Conservation (phyloP, 2,329 filamentous ascomycete genomes). For the Alternaria atra region DNA sequence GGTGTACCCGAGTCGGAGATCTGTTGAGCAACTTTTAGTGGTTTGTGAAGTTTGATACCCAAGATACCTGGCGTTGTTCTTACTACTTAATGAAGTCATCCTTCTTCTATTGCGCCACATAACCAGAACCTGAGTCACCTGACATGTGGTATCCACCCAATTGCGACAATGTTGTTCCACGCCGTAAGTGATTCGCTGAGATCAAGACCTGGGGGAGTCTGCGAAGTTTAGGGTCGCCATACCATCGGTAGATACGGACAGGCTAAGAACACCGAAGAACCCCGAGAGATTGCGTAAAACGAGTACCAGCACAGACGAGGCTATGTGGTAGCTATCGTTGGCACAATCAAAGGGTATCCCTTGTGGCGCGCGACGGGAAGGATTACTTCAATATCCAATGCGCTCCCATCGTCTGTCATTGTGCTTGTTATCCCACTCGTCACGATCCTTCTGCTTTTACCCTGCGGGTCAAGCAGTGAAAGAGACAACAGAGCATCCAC, state of each 20-base stretch:
- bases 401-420: too few relatives aligned
- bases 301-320: neutral
- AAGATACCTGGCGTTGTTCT: neutral
- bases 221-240: neutral
- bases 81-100: neutral
- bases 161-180: neutral
- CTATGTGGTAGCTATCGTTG: neutral
- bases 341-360: neutral
- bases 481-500: too few relatives aligned
- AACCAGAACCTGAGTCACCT: neutral
- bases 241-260: neutral
- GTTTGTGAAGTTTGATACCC: slow-evolving; percentile 10
- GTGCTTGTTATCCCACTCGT: too few relatives aligned
- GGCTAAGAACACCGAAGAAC: neutral
- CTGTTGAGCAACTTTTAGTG: slow-evolving; percentile 4
- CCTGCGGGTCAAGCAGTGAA: too few relatives aligned
- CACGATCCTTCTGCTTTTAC: too few relatives aligned
- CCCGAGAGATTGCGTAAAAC: neutral
- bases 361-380: neutral
- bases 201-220: neutral
- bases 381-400: too few relatives aligned
- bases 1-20: slow-evolving; percentile 10
- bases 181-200: neutral
- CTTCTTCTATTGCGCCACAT: neutral
- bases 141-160: neutral